Evolutionary conservation across 192 early-diverging fungal genomes (phyloP), one percentile per base, ranked within the genome.

Genomic region (Mortierella antarctica): DNA sequence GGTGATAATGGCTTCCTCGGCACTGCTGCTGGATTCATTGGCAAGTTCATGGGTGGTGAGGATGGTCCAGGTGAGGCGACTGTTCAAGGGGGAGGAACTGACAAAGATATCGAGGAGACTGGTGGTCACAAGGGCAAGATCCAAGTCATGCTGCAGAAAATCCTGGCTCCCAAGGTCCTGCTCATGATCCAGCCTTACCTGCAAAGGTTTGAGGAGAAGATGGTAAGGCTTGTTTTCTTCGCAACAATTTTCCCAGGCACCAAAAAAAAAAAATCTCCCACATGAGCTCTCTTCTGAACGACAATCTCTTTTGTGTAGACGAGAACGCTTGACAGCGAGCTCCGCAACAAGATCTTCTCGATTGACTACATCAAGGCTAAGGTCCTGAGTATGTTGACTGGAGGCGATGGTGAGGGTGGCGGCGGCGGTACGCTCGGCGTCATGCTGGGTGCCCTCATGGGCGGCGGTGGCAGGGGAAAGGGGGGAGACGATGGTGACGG

Each of bases 261-360:
- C 54, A 65, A 65, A 52, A 65, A 42, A 50, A 65, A 50, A 50
- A 10, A 47, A 53, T 21, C 71, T 59, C 40, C 45, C 44, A 18
- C 40, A 17, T 57, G 14, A 17, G 21, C 63, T 48, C 47, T 62
- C 40, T 23, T 49, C 23, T 11, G 20, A 21, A 50, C 41, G 8
- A 14, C 21, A 23, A 48, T n/a, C 15, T 51, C 1, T 5, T 5
- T 46, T 6, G 15, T 39, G 11, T 67, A 72, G 76, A 80, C 31
- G 5, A 52, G 6, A 0, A 53, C 70, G 15, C 58, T 80, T 57
- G 76, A 80, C 9, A 48, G 59, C 8, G 70, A 80, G 20, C 70
- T 80, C 45, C 76, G 76, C 6, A 40, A 18, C 53, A 80, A 80
- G 70, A 53, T 80, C 53, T 80, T 72, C 76, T 72, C 70, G 5